Base-by-base conservation (phyloP, 23 red algal genomes). In the Chondrus crispus region DNA sequence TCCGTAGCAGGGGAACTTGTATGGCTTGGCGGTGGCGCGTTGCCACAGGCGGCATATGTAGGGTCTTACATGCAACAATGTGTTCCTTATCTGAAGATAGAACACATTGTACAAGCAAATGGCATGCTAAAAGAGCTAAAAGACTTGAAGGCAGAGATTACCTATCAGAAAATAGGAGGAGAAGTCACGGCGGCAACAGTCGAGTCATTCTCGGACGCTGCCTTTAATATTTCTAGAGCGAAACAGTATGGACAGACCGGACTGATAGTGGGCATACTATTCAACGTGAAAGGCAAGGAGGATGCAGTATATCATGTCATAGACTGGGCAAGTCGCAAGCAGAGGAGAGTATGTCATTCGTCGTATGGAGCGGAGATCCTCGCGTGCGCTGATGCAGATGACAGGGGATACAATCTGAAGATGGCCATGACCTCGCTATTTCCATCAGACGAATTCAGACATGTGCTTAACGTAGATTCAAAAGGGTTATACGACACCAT, bases 361-460 rank as follows among this genome's bases (percentile, higher is more conserved):
- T 82, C 77, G 9, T 53, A 82, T 20, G 77, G 77, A 11, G 77
- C 77, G 9, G 77, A 82, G 77, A 58, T 82, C 11, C 28, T 82
- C 9, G 77, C 77, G 5, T 82, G 77, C 47, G 28, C 2, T 9
- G 77, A 53, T 11, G 77, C 77, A 63, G 77, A 82, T 42, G 77
- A 58, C 20, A 6, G 47, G 24, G 50, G 50, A 5, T 57, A 12
- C 11, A 12, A 52, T 8, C 2, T 51, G 30, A 82, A 82, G 77
- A 22, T 10, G 24, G 47, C 2, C 52, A 13, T 50, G 5, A 28
- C 26, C 22, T 55, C 77, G 9, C 5, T 82, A 32, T 57, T 52
- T 24, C 26, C 40, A 24, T 30, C 7, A 12, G 8, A 82, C 30
- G 24, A 82, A 5, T 30, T 82, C 43, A 18, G 20, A 0, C 77